Base-by-base conservation (phyloP, 495 filamentous ascomycete species). In the Pyronema domesticum region DNA sequence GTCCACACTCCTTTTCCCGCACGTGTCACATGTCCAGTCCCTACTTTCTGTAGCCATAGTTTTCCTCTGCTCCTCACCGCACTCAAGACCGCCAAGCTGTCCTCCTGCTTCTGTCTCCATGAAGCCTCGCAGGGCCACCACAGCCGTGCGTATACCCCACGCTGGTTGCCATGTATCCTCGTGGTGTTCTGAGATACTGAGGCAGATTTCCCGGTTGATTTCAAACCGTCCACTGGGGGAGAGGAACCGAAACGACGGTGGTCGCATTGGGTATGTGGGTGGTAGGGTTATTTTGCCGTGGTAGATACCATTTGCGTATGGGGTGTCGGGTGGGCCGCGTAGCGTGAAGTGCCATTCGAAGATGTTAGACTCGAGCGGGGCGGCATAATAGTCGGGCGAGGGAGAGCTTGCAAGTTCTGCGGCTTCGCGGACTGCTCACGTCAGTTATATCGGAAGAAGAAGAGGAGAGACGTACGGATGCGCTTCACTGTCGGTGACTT, bases 341-440 rank as follows among this genome's bases (percentile, higher is more conserved):
- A 98, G 71, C 0, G 91, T 98, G 76, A 98, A 98, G 76, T 98
- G 91, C 91, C 91, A 98, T 72, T 95, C 89, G 73, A 94, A 94
- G 57, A 98, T 83, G 71, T 95, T 86, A 46, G 76, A 70, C 62
- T 94, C 86, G 59, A 87, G 76, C 1, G 91, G 91, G 3, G 75
- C 65, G 44, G 91, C 91, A 62, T 81, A 77, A 70, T 85, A 87
- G 70, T 89, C 85, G 18, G 86, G 73, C 3, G 84, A 86, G 5
- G 88, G 83, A 51, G 81, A 73, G 60, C 71, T 72, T 62, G 82
- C 75, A 58, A 98, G 80, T 65, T 95, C 88, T 55, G 79, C 73
- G 58, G 86, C 85, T 80, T 95, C 88, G 71, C 84, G 83, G 68
- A 80, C 81, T 83, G 58, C 65, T 61, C 46, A 67, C 66, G 59